phyloP scores from a whole-genome alignment of 495 filamentous ascomycete genomes.

The Xylaria longipes region DNA sequence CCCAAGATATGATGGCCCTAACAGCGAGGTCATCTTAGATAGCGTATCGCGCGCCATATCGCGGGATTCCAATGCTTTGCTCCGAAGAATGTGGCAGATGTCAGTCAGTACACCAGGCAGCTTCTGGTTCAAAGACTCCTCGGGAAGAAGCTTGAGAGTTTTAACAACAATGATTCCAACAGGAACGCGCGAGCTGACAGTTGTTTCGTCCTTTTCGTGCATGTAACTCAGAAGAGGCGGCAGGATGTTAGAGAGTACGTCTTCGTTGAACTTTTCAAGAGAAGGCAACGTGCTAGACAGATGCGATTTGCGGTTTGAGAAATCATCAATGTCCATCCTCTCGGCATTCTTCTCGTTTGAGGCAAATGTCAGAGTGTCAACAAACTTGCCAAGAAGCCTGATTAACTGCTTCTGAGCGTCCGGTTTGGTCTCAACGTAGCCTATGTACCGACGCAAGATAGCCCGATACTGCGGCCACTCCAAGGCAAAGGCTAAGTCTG shows the following conservation, averaged over 20 bases:
- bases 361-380: conserved; percentile 72
- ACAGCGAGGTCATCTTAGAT: conserved; percentile 75
- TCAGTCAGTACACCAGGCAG: conserved; percentile 87
- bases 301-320: conserved; percentile 33
- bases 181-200: conserved; percentile 88
- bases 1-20: conserved; percentile 82
- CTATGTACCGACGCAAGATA: conserved; percentile 77
- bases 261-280: conserved; percentile 71
- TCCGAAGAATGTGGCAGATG: conserved; percentile 89
- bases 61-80: conserved; percentile 83
- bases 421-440: conserved; percentile 78
- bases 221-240: conserved; percentile 80
- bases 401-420: conserved; percentile 87
- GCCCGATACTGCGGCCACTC: conserved; percentile 93
- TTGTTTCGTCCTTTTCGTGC: conserved; percentile 91
- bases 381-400: conserved; percentile 77
- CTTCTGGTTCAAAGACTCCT: conserved; percentile 69
- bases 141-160: conserved; percentile 78
- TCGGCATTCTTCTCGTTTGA: conserved; percentile 47
- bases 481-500: conserved; percentile 72
- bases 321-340: conserved; percentile 48
- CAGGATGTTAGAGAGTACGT: conserved; percentile 76
- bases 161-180: conserved; percentile 87
- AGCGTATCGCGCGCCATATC: conserved; percentile 91
- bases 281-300: conserved; percentile 73